Conservation (phyloP, 768 basidiomycete genomes). For the Mycena leptocephala region DNA sequence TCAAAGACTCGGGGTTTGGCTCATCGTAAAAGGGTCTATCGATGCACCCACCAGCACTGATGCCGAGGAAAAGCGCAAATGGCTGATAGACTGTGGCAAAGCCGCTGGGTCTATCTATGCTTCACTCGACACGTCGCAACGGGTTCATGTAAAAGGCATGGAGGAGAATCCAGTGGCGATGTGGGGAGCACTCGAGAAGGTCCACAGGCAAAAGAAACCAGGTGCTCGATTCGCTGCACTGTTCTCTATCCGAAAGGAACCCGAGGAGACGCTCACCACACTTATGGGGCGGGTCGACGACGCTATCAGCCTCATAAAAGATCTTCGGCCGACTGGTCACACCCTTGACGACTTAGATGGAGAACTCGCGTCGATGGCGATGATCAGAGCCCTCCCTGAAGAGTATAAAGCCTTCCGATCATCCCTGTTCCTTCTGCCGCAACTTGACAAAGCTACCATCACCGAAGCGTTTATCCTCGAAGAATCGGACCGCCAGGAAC, state of each 20-base stretch:
- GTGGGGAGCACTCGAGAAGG: background rate
- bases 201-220: slow-evolving; percentile 42
- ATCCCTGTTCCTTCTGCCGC: slow-evolving; percentile 23
- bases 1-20: slow-evolving; percentile 22
- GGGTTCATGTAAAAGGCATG: slow-evolving; percentile 35
- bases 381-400: slow-evolving; percentile 41
- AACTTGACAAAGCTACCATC: slow-evolving; percentile 26
- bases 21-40: slow-evolving; percentile 17
- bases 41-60: background rate
- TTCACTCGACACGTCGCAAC: slow-evolving; percentile 35
- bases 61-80: background rate
- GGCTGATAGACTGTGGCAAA: slow-evolving; percentile 21
- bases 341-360: slow-evolving; percentile 33
- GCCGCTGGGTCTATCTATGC: slow-evolving; percentile 41
- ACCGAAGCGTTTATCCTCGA: slow-evolving; percentile 26
- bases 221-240: slow-evolving; percentile 36
- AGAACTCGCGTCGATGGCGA: slow-evolving; percentile 40
- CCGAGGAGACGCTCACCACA: slow-evolving; percentile 6
- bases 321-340: slow-evolving; percentile 30
- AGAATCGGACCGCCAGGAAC: slow-evolving; percentile 5
- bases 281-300: slow-evolving; percentile 34
- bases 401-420: slow-evolving; percentile 33
- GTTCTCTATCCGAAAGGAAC: slow-evolving; percentile 7
- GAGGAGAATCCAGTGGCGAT: slow-evolving; percentile 42
- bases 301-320: slow-evolving; percentile 33